phyloP scores from a whole-genome alignment of 352 stramenopile species.

The Phytophthora ramorum region DNA sequence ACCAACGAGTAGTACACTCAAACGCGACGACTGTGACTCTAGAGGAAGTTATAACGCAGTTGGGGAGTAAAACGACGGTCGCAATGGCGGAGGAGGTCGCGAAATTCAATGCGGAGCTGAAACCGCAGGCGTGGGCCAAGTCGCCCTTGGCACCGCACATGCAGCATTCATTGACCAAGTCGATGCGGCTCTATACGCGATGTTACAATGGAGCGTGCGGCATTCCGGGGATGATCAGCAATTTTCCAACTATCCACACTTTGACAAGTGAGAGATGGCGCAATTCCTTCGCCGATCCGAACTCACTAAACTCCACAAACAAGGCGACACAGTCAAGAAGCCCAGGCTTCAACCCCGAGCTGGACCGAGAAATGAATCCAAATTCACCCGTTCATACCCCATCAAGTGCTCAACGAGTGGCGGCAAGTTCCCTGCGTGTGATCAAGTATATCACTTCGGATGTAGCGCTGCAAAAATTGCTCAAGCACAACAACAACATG shows the following conservation, averaged over 20 bases:
- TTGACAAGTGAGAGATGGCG: neutral
- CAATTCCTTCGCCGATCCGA: neutral
- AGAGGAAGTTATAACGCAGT: neutral
- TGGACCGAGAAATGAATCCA: no score
- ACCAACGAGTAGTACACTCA: no score
- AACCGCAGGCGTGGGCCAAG: slow-evolving; percentile 2
- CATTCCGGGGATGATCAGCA: neutral
- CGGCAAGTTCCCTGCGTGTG: neutral
- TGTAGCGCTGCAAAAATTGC: neutral
- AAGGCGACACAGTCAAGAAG: no score
- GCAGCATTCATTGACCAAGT: neutral
- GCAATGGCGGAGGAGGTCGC: neutral
- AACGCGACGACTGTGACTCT: neutral
- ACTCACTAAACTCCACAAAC: no score
- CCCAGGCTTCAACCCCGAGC: no score
- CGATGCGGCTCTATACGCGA: slow-evolving; percentile 1
- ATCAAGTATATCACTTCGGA: neutral
- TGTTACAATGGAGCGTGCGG: slow-evolving; percentile 2
- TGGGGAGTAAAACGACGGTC: neutral
- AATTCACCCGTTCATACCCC: no score
- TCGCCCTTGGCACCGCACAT: neutral
- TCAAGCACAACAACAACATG: no score
- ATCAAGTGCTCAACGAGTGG: no score
- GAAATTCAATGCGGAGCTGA: neutral
- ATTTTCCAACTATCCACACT: neutral